A percentile compares a stretch with the other conserved stretches of the same genome.
Evolutionary conservation across 148 eudicot species (phyloP).

Genomic region (Spergularia bocconei): DNA sequence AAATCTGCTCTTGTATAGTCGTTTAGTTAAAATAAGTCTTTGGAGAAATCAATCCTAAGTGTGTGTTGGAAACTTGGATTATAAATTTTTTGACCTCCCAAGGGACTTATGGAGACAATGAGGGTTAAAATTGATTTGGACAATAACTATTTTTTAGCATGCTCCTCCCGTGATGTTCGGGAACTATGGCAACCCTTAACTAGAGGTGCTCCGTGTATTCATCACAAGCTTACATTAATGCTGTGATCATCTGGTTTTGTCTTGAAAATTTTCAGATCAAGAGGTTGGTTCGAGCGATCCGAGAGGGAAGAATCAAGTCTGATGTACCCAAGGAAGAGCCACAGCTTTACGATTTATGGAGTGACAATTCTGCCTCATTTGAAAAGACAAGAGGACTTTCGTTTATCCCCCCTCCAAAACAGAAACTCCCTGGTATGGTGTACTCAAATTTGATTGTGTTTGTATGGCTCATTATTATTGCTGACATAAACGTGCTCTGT

Average conservation of each 20-base stretch:
- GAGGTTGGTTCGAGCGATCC: conserved; percentile 62
- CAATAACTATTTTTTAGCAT: not conserved
- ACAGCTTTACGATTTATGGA: conserved; percentile 63
- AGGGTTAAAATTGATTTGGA: too few relatives aligned
- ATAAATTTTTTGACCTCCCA: not conserved
- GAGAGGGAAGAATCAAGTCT: conserved; percentile 76
- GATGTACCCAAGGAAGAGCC: conserved; percentile 86
- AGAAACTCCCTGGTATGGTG: conserved; percentile 71
- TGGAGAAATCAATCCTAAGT: not conserved
- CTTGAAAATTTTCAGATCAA: conserved; percentile 47
- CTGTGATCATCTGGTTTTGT: not conserved
- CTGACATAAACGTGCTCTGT: not conserved
- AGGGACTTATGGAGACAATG: not conserved
- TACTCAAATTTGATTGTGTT: not conserved
- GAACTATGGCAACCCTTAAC: not conserved
- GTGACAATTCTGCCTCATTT: conserved; percentile 58
- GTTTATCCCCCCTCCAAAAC: conserved; percentile 91
- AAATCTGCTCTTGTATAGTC: not conserved
- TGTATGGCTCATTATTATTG: not conserved
- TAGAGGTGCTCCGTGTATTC: too few relatives aligned
- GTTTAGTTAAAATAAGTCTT: too few relatives aligned
- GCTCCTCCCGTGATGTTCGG: not conserved
- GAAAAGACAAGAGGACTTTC: conserved; percentile 71
- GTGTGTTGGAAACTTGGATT: not conserved
- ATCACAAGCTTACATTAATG: not conserved